phyloP scores from a whole-genome alignment of 352 stramenopile genomes.

The Globisporangium solare region DNA sequence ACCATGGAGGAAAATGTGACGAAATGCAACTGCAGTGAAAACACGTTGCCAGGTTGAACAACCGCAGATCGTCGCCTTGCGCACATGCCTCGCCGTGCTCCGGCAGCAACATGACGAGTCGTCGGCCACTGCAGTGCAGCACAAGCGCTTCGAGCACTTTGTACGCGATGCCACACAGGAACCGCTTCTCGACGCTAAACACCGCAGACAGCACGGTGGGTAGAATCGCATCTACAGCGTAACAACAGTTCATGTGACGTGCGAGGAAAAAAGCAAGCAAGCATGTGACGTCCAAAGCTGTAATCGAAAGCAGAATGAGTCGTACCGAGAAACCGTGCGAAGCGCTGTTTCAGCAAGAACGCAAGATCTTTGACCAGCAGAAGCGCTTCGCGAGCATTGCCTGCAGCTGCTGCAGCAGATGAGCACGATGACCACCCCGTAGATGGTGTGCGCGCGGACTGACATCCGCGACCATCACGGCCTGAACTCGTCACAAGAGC shows the following conservation, averaged over 20 bases:
- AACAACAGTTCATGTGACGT: too few species aligned
- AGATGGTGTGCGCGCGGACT: conserved; percentile 6
- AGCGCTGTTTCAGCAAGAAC: conserved; percentile 44
- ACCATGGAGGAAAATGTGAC: too few species aligned
- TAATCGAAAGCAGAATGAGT: background rate
- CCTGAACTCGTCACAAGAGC: conserved; percentile 4
- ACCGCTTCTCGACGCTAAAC: conserved; percentile 51
- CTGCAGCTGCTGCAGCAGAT: conserved; percentile 2
- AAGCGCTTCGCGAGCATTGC: conserved; percentile 28
- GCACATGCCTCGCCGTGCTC: conserved; percentile 23
- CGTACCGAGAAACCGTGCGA: conserved; percentile 46
- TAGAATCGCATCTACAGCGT: conserved; percentile 36
- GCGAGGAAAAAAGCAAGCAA: too few species aligned
- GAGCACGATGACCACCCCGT: conserved; percentile 7
- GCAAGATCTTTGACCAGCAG: conserved; percentile 52
- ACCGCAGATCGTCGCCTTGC: conserved; percentile 30
- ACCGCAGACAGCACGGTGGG: conserved; percentile 34
- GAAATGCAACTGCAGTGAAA: background rate
- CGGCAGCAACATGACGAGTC: conserved; percentile 31
- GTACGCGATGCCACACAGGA: conserved; percentile 52
- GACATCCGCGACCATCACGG: background rate
- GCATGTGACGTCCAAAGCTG: too few species aligned
- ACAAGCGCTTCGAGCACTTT: conserved; percentile 55
- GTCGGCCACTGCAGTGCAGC: conserved; percentile 42
- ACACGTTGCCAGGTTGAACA: conserved; percentile 45